Evolutionary conservation across 768 basidiomycete genomes (phyloP), one percentile per base, ranked within the genome.

Genomic region (Tulasnella sp.): DNA sequence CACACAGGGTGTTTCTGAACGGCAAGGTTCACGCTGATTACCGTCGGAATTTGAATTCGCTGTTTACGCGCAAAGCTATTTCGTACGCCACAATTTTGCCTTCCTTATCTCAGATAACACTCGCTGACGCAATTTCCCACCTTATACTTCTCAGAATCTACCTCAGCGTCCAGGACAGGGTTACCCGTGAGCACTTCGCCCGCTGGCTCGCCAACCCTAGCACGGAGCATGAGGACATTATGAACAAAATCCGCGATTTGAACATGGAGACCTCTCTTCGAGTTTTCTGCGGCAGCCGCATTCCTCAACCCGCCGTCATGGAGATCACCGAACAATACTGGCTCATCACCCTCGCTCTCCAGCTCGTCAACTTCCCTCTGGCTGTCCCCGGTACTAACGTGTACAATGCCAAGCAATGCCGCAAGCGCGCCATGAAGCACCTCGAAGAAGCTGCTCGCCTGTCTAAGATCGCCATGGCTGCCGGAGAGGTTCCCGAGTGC

Each of bases 291-390:
- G 97, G 97, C 19, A 81, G 84, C 74, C 92, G 98, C 80, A 90
- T 98, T 76, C 88, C 93, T 35, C 89, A 94, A 17, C 81, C 87
- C 8, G 92, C 90, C 44, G 87, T 89, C 32, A 78, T 81, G 17
- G 92, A 94, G 78, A 95, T 99, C 78, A 90, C 86, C 78, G 89
- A 92, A 75, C 94, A 94, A 78, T 98, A 98, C 83, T 98, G 96
- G 96, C 84, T 85, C 73, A 97, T 99, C 81, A 98, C 97, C 7
- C 83, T 88, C 76, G 93, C 97, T 2, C 89, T 99, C 47, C 94
- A 99, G 79, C 90, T 99, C 70, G 97, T 99, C 84, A 99, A 99
- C 84, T 98, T 99, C 83, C 97, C 97, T 17, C 81, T 98, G 74
- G 89, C 96, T 17, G 77, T 97, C 41, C 97, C 97, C 22, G 97